Conservation (phyloP, 768 basidiomycete genomes). For the Pulveroboletus ravenelii region DNA sequence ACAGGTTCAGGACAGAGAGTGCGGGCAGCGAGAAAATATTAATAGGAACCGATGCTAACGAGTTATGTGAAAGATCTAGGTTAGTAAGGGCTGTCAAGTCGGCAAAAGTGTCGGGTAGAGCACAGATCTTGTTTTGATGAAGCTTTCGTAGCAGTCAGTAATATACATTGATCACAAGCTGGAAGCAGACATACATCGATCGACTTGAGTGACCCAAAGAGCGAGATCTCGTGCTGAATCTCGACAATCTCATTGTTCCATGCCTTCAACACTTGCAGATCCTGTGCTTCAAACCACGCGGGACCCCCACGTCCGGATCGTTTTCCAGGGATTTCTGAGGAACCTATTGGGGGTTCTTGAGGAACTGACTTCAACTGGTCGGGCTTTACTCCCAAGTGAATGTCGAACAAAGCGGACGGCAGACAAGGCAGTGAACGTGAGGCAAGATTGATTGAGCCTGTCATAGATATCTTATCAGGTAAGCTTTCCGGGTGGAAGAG, state of each 20-base stretch:
- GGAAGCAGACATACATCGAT: conserved; percentile 56
- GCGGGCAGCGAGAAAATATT: conserved; percentile 66
- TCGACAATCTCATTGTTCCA: conserved; percentile 79
- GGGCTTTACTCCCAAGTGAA: conserved; percentile 73
- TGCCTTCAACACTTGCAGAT: conserved; percentile 68
- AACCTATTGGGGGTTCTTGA: conserved; percentile 51
- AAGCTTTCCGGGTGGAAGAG: conserved; percentile 38
- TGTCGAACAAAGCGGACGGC: conserved; percentile 73
- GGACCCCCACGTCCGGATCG: conserved; percentile 42
- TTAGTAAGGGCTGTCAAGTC: conserved; percentile 63
- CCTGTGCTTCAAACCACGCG: conserved; percentile 80
- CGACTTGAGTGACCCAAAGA: conserved; percentile 78
- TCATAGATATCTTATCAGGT: conserved; percentile 39
- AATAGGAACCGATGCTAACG: conserved; percentile 54
- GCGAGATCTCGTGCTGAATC: conserved; percentile 75
- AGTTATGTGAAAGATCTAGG: conserved; percentile 74
- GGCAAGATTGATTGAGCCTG: conserved; percentile 73
- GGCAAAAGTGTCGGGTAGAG: conserved; percentile 60
- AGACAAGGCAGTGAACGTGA: conserved; percentile 69
- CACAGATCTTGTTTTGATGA: conserved; percentile 64
- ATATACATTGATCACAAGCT: background rate
- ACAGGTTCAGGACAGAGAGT: conserved; percentile 61
- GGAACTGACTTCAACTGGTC: conserved; percentile 62
- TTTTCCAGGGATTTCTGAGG: conserved; percentile 33
- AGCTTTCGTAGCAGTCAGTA: conserved; percentile 40